Percentiles rank a stretch among this genome's conserved stretches.
Evolutionary conservation across 1,139 yeast species (phyloP).

Genomic region (Taphrina populina): DNA sequence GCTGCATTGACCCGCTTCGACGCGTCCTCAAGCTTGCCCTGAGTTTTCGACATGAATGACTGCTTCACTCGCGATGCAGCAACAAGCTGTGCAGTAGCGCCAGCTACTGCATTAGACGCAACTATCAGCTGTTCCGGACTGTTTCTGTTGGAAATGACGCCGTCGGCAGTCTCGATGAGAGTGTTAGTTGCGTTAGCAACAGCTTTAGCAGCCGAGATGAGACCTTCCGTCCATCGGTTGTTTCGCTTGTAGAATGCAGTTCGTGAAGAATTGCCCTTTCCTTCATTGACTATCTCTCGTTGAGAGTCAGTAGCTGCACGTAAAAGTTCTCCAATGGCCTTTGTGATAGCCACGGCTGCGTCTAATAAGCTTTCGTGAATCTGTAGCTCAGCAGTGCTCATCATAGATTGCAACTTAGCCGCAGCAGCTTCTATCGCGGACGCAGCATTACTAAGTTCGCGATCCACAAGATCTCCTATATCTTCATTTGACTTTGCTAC

Average conservation of each 20-base stretch:
- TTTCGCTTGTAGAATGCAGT: slow-evolving; percentile 83
- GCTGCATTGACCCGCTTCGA: slow-evolving; percentile 70
- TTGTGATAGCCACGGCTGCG: slow-evolving; percentile 79
- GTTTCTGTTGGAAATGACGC: slow-evolving; percentile 63
- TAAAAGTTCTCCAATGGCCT: slow-evolving; percentile 71
- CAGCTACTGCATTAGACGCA: slow-evolving; percentile 88
- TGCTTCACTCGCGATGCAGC: slow-evolving; percentile 91
- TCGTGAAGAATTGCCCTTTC: slow-evolving; percentile 63
- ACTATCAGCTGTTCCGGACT: slow-evolving; percentile 83
- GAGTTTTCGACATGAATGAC: slow-evolving; percentile 71
- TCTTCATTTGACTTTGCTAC: slow-evolving; percentile 50
- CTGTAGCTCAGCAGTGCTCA: slow-evolving; percentile 63
- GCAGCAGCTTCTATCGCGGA: slow-evolving; percentile 67
- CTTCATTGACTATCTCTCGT: slow-evolving; percentile 72
- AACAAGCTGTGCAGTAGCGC: slow-evolving; percentile 88
- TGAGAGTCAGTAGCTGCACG: slow-evolving; percentile 80
- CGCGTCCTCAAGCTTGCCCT: slow-evolving; percentile 68
- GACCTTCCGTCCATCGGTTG: slow-evolving; percentile 92
- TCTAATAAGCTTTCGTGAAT: slow-evolving; percentile 74
- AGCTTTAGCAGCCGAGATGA: slow-evolving; percentile 84
- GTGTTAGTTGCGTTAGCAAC: slow-evolving; percentile 82
- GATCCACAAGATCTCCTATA: slow-evolving; percentile 67
- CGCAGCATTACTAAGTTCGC: slow-evolving; percentile 72
- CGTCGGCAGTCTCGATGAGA: slow-evolving; percentile 81
- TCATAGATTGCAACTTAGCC: slow-evolving; percentile 56